Evolutionary conservation across 805 yeast genomes (phyloP).

Genomic region (Tetrapisispora taiwanensis): DNA sequence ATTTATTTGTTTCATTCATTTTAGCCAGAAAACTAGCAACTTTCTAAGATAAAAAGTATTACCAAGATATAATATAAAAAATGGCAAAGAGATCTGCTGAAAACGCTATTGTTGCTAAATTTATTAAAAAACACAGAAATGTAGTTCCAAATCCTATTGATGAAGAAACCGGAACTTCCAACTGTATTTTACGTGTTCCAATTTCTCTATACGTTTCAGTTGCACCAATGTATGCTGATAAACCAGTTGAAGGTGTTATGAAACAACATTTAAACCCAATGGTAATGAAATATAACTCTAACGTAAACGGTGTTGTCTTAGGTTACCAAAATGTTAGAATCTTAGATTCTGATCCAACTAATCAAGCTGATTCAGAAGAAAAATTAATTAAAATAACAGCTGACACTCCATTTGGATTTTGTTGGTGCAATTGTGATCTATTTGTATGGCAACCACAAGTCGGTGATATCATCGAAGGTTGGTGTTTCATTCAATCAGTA

Average conservation of each 20-base stretch:
- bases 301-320: constrained; percentile 73
- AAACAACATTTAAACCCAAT: constrained; percentile 85
- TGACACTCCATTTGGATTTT: constrained; percentile 78
- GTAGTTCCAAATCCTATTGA: constrained; percentile 21
- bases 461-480: constrained; percentile 84
- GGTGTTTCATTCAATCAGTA: constrained; percentile 84
- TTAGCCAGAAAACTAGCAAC: too few relatives aligned
- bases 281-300: constrained; percentile 68
- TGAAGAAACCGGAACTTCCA: constrained; percentile 23
- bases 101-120: constrained; percentile 12
- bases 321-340: constrained; percentile 62
- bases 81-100: constrained; percentile 20
- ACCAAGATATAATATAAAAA: neutral
- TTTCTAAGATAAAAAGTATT: too few relatives aligned
- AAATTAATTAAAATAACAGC: constrained; percentile 57
- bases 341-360: constrained; percentile 34
- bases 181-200: constrained; percentile 27
- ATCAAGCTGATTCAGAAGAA: constrained; percentile 31
- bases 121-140: constrained; percentile 24
- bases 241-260: constrained; percentile 70
- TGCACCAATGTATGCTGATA: constrained; percentile 68
- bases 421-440: constrained; percentile 78
- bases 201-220: constrained; percentile 63
- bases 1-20: too few relatives aligned
- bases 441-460: constrained; percentile 82